These are phyloP conservation scores for Acacia concinna DNA, from an alignment of 331 rosid genomes.

Conservation along the genomic window DNA sequence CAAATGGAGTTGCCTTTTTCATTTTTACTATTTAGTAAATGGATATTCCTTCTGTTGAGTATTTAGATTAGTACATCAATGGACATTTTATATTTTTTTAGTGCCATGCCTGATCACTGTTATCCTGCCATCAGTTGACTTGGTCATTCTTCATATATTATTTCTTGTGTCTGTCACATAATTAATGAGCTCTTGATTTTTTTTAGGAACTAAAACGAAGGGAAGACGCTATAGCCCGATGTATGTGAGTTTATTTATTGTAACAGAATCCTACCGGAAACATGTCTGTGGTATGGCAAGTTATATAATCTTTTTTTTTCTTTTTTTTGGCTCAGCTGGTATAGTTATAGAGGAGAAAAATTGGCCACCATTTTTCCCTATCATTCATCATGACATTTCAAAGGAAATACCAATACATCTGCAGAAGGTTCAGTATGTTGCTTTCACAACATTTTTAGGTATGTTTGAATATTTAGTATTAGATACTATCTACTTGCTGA, in stretches of 20 bases:
- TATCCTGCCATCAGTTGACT: slow-evolving; percentile 27
- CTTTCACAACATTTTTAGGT: slow-evolving; percentile 90
- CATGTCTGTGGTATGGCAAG: slow-evolving; percentile 1
- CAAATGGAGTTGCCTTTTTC: background rate
- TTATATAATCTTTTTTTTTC: background rate
- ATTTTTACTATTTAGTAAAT: background rate
- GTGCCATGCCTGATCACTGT: slow-evolving; percentile 2
- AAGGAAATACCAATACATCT: slow-evolving; percentile 92
- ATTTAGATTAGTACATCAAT: background rate
- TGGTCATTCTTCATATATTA: slow-evolving; percentile 28
- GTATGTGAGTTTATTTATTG: slow-evolving; percentile 47
- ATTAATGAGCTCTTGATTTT: slow-evolving; percentile 34
- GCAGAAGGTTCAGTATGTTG: slow-evolving; percentile 82
- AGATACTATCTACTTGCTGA: slow-evolving; percentile 21
- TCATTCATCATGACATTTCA: slow-evolving; percentile 89
- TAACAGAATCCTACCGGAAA: slow-evolving; percentile 6
- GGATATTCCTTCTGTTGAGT: background rate
- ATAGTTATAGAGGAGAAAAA: slow-evolving; percentile 80
- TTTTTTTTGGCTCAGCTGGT: slow-evolving; percentile 59
- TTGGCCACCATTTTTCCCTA: slow-evolving; percentile 89
- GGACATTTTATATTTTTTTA: slow-evolving; percentile 16
- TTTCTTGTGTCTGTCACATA: slow-evolving; percentile 7
- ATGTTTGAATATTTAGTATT: slow-evolving; percentile 34
- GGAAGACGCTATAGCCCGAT: slow-evolving; percentile 77
- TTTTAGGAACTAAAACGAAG: slow-evolving; percentile 77